Base-by-base conservation (phyloP, 768 basidiomycete genomes). In the Boletus fagicola region DNA sequence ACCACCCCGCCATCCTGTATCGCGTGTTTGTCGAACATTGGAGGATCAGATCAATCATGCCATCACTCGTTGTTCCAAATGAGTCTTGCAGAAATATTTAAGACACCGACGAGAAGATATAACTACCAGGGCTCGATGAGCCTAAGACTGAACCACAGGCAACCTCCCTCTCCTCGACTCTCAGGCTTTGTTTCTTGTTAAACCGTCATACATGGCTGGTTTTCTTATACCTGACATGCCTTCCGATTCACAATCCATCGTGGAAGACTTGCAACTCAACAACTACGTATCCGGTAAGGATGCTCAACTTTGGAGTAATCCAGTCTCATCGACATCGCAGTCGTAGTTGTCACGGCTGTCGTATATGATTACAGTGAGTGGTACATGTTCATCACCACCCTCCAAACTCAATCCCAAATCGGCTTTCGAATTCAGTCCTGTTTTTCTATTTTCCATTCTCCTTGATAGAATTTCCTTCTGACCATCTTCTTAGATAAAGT, bases 301-400 rank as follows among this genome's bases (percentile, higher is more conserved):
- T 43, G 5, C 22, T 28, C 18, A 10, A 6, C n/a, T 40, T 42
- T 20, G 6, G 6, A 36, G 22, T 22, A 13, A 33, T 47, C 38
- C 28, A 3, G 42, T 35, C 53, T 60, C 22, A 66, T 40, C 5
- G 10, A 38, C 13, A 16, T 49, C 42, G 28, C 45, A 69, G 66
- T 68, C 6, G 44, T 31, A 16, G 28, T 50, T 18, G 38, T 8
- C 38, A 39, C 38, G 15, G 18, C 38, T 8, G 18, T 39, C 38
- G 18, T 18, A 39, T 39, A 39, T 18, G 38, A 39, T 39, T n/a
- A n/a, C 38, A 39, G 38, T 39, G 38, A 39, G 38, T 39, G 38
- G 7, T 39, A 39, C 16, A n/a, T 39, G 10, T n/a, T 18, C 8
- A 15, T 38, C 38, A 39, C 5, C 16, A 10, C 3, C 9, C 18